phyloP scores from a whole-genome alignment of 306 rosid genomes.

The Quercus berberidifolia region DNA sequence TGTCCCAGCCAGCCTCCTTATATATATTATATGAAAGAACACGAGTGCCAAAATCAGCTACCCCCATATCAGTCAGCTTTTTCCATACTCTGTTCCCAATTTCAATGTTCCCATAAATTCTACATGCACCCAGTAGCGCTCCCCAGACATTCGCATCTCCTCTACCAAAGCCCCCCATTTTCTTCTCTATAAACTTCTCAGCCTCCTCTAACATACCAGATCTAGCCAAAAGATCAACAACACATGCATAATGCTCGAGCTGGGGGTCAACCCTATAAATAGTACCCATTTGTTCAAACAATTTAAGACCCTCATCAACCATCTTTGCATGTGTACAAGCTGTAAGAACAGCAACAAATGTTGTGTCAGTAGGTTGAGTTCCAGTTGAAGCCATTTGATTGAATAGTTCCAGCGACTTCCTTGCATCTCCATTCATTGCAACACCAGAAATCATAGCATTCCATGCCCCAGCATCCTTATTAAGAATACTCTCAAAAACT shows the following conservation, averaged over 20 bases:
- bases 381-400: slow-evolving; percentile 25
- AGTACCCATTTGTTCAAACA: slow-evolving; percentile 36
- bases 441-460: slow-evolving; percentile 45
- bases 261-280: slow-evolving; percentile 25
- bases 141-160: slow-evolving; percentile 78
- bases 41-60: slow-evolving; percentile 60
- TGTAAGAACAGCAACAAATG: slow-evolving; percentile 37
- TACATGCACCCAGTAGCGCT: slow-evolving; percentile 69
- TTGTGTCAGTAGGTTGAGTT: slow-evolving; percentile 35
- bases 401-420: slow-evolving; percentile 40
- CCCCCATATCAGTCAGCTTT: slow-evolving; percentile 56
- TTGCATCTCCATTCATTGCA: slow-evolving; percentile 39
- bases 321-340: slow-evolving; percentile 47
- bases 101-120: slow-evolving; percentile 56
- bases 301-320: slow-evolving; percentile 39
- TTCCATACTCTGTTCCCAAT: slow-evolving; percentile 60
- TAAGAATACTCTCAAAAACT: slow-evolving; percentile 28
- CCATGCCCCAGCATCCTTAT: slow-evolving; percentile 39
- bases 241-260: slow-evolving; percentile 41
- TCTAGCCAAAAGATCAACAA: slow-evolving; percentile 47
- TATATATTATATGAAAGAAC: slow-evolving; percentile 71
- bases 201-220: slow-evolving; percentile 54
- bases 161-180: slow-evolving; percentile 60
- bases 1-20: slow-evolving; percentile 73
- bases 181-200: slow-evolving; percentile 71